Conservation (phyloP, 2,329 filamentous ascomycete species). For the Fusarium stilboides region DNA sequence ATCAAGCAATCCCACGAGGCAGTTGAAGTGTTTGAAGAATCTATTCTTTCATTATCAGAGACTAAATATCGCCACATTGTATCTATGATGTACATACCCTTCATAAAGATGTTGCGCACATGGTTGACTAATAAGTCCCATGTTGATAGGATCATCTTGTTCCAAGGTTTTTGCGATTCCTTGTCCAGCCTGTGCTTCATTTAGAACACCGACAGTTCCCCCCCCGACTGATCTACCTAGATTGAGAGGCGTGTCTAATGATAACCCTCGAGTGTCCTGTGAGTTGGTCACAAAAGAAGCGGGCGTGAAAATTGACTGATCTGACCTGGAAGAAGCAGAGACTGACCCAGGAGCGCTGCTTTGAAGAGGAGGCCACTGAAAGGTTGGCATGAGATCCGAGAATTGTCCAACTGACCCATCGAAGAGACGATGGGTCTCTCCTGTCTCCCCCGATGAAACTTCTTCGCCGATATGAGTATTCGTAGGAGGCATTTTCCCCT, state of each 20-base stretch:
- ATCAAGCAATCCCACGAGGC: not conserved
- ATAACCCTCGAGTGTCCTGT: not conserved
- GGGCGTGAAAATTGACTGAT: not conserved
- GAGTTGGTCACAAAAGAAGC: not conserved
- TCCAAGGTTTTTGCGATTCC: not conserved
- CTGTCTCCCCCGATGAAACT: too few relatives aligned
- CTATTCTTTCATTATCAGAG: not conserved
- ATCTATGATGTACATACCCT: not conserved
- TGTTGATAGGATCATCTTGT: not conserved
- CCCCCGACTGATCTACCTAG: not conserved
- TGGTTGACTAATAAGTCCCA: not conserved
- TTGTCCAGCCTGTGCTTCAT: rapidly evolving
- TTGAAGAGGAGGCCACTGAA: not conserved
- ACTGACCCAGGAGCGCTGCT: not conserved
- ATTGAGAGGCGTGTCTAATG: not conserved
- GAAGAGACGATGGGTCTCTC: too few relatives aligned
- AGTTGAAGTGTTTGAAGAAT: constrained; percentile 11
- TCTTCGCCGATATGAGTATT: too few relatives aligned
- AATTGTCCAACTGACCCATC: too few relatives aligned
- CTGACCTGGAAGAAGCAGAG: not conserved
- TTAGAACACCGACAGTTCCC: rapidly evolving
- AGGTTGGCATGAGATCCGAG: not conserved
- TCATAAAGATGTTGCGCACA: constrained; percentile 5
- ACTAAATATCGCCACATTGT: too few relatives aligned
- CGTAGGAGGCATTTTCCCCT: rapidly evolving